These are phyloP conservation scores for Cercospora sojina DNA, from an alignment of 2,329 filamentous ascomycete genomes.

Conservation along the genomic window DNA sequence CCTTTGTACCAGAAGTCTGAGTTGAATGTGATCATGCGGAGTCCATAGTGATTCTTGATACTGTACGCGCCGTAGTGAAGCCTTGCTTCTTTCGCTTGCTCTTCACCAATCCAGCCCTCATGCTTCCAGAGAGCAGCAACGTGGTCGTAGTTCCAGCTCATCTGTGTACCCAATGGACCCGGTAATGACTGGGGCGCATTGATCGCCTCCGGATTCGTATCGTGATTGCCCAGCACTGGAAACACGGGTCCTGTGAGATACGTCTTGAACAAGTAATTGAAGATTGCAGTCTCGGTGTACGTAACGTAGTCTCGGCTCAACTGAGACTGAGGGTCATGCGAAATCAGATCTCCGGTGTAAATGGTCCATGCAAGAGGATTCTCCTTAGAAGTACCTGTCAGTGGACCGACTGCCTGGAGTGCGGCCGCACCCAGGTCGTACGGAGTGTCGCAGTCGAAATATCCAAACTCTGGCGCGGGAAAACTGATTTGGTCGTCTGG, in stretches of 20 bases:
- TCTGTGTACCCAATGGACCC: conserved; percentile 54
- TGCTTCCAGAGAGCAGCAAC: conserved; percentile 57
- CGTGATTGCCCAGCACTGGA: conserved; percentile 58
- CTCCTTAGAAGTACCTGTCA: conserved; percentile 54
- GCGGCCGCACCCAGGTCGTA: conserved; percentile 58
- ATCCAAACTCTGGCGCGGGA: conserved; percentile 55
- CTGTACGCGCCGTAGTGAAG: conserved; percentile 59
- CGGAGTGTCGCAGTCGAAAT: conserved; percentile 58
- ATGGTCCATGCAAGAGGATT: conserved; percentile 54
- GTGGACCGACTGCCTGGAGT: conserved; percentile 55
- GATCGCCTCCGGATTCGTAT: conserved; percentile 55
- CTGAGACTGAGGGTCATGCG: conserved; percentile 55
- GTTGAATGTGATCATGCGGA: conserved; percentile 55
- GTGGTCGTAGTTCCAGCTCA: conserved; percentile 60
- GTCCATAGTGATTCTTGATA: conserved; percentile 53
- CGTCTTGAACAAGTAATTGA: conserved; percentile 53
- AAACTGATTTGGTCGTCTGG: conserved; percentile 41
- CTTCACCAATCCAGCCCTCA: conserved; percentile 54
- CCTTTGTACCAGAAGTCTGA: conserved; percentile 51
- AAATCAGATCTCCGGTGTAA: conserved; percentile 59
- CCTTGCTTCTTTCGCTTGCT: conserved; percentile 49
- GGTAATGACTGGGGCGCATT: conserved; percentile 55
- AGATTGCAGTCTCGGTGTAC: conserved; percentile 55
- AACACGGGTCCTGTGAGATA: conserved; percentile 59
- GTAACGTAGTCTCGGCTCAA: conserved; percentile 54